phyloP scores from a whole-genome alignment of 768 basidiomycete genomes.

The Hypholoma fasciculare region DNA sequence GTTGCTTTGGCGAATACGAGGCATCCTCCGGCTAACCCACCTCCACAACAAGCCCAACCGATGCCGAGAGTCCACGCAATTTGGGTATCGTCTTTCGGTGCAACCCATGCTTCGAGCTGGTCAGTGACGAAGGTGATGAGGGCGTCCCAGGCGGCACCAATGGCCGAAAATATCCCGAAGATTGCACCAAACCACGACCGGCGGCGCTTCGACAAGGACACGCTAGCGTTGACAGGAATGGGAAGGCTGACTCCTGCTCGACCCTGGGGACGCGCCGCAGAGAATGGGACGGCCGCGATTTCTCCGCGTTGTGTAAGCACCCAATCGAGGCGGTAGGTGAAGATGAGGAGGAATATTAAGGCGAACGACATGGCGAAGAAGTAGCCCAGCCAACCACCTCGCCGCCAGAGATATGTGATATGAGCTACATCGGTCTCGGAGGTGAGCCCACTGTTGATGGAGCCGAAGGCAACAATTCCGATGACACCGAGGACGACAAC shows the following conservation, averaged over 20 bases:
- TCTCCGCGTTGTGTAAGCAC: conserved; percentile 73
- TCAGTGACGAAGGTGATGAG: conserved; percentile 56
- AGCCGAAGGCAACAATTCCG: conserved; percentile 86
- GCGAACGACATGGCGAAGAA: conserved; percentile 79
- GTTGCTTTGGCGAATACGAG: conserved; percentile 80
- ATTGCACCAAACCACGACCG: conserved; percentile 20
- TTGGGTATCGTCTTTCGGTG: conserved; percentile 78
- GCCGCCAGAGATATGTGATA: conserved; percentile 82
- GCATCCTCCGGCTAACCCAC: conserved; percentile 85
- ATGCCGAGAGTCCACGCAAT: conserved; percentile 92
- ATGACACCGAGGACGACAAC: conserved; percentile 83
- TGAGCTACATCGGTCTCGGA: conserved; percentile 72
- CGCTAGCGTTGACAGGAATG: conserved; percentile 17
- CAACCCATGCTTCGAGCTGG: conserved; percentile 73
- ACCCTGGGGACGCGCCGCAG: conserved; percentile 13
- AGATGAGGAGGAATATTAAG: conserved; percentile 64
- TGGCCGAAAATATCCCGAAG: conserved; percentile 19
- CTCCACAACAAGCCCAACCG: conserved; percentile 92
- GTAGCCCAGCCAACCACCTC: conserved; percentile 88
- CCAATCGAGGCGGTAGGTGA: conserved; percentile 70
- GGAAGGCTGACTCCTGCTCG: conserved; percentile 13
- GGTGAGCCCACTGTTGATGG: conserved; percentile 78
- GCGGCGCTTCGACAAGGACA: conserved; percentile 13
- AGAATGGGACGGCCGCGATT: conserved; percentile 54
- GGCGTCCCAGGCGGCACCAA: conserved; percentile 42